Conservation (phyloP, 768 basidiomycete species). For the Piloderma croceum region DNA sequence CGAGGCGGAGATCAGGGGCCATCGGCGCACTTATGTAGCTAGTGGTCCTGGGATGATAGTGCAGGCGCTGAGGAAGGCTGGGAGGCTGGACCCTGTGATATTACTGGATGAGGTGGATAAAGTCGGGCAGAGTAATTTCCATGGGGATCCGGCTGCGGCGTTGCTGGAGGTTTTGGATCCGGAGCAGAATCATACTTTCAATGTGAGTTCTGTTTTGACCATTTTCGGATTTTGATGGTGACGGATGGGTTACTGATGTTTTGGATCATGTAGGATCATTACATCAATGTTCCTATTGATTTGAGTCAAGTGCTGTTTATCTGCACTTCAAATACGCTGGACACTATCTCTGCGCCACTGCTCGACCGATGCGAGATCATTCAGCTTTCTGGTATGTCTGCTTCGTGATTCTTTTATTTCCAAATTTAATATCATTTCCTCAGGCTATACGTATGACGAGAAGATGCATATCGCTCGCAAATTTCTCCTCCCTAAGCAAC, state of each 20-base stretch:
- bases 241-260: too few species aligned
- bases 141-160: constrained; percentile 89
- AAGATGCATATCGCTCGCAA: constrained; percentile 84
- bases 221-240: not conserved
- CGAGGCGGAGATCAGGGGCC: constrained; percentile 80
- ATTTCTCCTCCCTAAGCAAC: constrained; percentile 87
- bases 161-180: constrained; percentile 90
- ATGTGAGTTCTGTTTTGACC: constrained; percentile 36
- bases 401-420: not conserved
- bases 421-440: not conserved
- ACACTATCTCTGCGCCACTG: constrained; percentile 83
- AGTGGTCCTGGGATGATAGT: constrained; percentile 81
- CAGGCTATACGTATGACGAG: constrained; percentile 84
- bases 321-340: constrained; percentile 86
- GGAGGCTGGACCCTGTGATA: constrained; percentile 73
- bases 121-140: constrained; percentile 79
- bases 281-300: constrained; percentile 84
- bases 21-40: constrained; percentile 86
- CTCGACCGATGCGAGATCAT: constrained; percentile 88
- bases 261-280: constrained; percentile 65
- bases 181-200: constrained; percentile 84
- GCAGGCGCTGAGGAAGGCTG: constrained; percentile 81
- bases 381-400: constrained; percentile 60
- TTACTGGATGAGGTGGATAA: constrained; percentile 93
- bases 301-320: constrained; percentile 87